phyloP scores from a whole-genome alignment of 148 eudicot genomes.

The Amaranthus cruentus region DNA sequence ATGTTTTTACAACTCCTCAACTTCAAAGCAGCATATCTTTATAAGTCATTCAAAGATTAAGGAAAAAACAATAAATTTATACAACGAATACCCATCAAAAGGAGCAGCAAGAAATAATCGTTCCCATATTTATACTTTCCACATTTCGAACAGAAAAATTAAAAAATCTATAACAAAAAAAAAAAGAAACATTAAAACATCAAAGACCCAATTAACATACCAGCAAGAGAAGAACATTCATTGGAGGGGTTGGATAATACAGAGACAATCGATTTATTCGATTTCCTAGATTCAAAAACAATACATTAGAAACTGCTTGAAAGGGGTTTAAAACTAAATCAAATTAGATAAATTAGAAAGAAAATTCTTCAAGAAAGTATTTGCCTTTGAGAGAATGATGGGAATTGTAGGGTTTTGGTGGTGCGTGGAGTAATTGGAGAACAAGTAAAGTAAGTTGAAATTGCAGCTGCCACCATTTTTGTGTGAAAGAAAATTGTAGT shows the following conservation, averaged over 20 bases:
- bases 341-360: neutral
- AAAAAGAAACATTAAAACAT: neutral
- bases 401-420: conserved; percentile 17
- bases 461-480: conserved; percentile 42
- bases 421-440: conserved; percentile 20
- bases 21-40: too few species aligned
- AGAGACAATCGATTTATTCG: conserved; percentile 30
- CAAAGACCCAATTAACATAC: neutral
- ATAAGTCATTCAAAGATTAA: neutral
- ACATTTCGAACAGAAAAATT: too few species aligned
- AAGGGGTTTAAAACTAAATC: neutral
- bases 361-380: neutral
- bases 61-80: neutral
- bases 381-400: conserved; percentile 26
- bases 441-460: conserved; percentile 34
- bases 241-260: conserved; percentile 30
- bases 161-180: neutral
- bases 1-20: too few species aligned
- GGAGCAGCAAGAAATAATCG: too few species aligned
- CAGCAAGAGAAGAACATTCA: conserved; percentile 28
- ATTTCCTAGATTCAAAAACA: conserved; percentile 25
- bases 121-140: too few species aligned
- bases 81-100: too few species aligned
- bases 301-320: neutral
- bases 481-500: too few species aligned